Base-by-base conservation (phyloP, 1,284 basidiomycete genomes). In the Hymenochaete sp. region DNA sequence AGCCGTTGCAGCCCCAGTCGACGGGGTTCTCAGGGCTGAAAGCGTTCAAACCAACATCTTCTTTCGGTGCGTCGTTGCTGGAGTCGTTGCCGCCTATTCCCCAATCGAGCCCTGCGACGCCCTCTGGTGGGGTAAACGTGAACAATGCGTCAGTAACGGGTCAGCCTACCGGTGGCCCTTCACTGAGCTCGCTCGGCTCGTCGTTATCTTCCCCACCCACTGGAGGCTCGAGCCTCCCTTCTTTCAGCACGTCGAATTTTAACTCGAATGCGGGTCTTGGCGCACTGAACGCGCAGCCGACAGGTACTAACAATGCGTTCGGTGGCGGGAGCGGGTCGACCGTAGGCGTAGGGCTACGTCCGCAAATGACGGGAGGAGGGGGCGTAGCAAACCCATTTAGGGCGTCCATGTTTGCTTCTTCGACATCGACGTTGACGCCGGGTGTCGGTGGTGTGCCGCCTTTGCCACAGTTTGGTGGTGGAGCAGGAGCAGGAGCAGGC, bases 1-100 rank as follows among this genome's bases (percentile, higher is more conserved):
- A 1, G 3, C 56, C 62, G 16, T 54, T 93, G 5, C 77, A 80
- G 56, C 67, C 86, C 1, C 92, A 96, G 56, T 60, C 70, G 29
- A 96, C 93, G 1, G 93, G 93, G 1, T 89, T 84, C 55, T 68
- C 72, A 21, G 85, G 82, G 2, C 66, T 96, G 53, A 93, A 90
- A 62, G 73, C 88, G 2, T 97, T 97, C 75, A 92, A 93, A 62
- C 93, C 93, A 2, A 78, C 85, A 0, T 90, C 85, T 1, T 84
- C 79, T 25, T 97, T 97, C 60, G 93, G 93, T 26, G 80, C 85
- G 29, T 77, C 79, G 11, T 62, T 95, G 25, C 62, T 93, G 45
- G 86, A 89, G 49, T 78, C 79, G 1, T 64, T 95, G 21, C 88
- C 89, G 2, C 70, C 86, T 7, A 77, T 82, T 45, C 73, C 80